Base-by-base conservation (phyloP, 1,139 yeast genomes). In the Blastobotrys malaysiensis region DNA sequence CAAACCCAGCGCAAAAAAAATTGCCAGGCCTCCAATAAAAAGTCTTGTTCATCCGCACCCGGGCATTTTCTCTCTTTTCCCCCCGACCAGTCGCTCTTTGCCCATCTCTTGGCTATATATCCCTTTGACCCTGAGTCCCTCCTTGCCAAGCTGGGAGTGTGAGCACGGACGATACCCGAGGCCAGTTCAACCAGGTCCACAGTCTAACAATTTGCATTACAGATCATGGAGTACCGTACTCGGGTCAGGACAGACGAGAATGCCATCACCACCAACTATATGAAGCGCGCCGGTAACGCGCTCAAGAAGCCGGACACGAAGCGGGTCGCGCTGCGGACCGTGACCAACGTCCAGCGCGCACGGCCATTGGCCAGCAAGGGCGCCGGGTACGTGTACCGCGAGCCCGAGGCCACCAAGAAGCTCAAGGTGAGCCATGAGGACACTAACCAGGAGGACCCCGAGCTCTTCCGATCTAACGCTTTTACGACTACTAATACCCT, bases 301-400 rank as follows among this genome's bases (percentile, higher is more conserved):
- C 45, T 48, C 31, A 43, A 43, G 2, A 48, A 48, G 14, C 51
- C 54, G 5, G 51, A 52, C 14, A 16, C 45, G 2, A 52, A 52
- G 36, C 54, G 54, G 19, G 54, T 48, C 3, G 54, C 48, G n/a
- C 43, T 52, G 13, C 48, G 45, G 24, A 52, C 48, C 9, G 51
- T 49, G 7, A 43, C 14, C 21, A 46, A 49, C 21, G 21, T 22
- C 16, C n/a, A 43, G 19, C 16, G 16, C 26, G 46, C 21, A 18
- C 14, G 9, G 51, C 22, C 43, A 14, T 18, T 19, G 27, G 14
- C 13, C 9, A 20, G 16, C 13, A 45, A 45, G 22, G 46, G 14
- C 18, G 31, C 14, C 31, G 14, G 20, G n/a, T 16, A 14, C 26
- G 31, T 7, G 14, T 18, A 24, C 9, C 46, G 46, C 11, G 51